A percentile compares a stretch with the other conserved stretches of the same genome.
Conservation (phyloP, 371 early-diverging fungal genomes). For the Zancudomyces culisetae region DNA sequence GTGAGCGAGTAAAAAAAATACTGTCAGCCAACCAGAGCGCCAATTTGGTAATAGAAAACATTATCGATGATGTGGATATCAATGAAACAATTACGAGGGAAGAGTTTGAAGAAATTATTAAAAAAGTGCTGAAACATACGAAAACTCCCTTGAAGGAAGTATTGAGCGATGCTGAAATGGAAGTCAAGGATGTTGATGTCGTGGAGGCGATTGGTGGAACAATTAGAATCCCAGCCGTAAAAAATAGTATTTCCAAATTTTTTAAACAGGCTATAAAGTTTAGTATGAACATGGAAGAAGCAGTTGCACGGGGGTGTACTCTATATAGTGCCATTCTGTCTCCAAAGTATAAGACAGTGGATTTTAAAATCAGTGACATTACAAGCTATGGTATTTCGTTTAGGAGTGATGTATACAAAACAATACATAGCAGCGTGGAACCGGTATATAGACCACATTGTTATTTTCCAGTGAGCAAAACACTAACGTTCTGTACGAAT, state of each 20-base stretch:
- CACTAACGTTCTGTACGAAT: conserved; percentile 62
- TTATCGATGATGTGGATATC: conserved; percentile 87
- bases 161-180: conserved; percentile 55
- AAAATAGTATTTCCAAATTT: conserved; percentile 63
- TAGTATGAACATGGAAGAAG: conserved; percentile 95
- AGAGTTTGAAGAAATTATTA: conserved; percentile 69
- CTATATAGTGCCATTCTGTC: conserved; percentile 92
- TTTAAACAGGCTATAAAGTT: conserved; percentile 71
- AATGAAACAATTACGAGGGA: conserved; percentile 54
- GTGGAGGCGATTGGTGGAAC: conserved; percentile 87
- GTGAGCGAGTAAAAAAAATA: conserved; percentile 91
- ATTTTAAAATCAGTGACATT: conserved; percentile 79
- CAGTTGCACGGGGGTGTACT: conserved; percentile 88
- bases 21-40: conserved; percentile 83
- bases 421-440: conserved; percentile 45
- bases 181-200: conserved; percentile 64
- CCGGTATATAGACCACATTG: conserved; percentile 44
- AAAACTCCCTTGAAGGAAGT: conserved; percentile 53
- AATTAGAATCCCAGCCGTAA: conserved; percentile 85
- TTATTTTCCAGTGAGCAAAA: conserved; percentile 68
- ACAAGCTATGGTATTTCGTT: conserved; percentile 56
- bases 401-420: conserved; percentile 47
- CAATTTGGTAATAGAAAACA: conserved; percentile 79
- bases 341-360: conserved; percentile 92
- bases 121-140: conserved; percentile 51